A percentile compares a stretch with the other conserved stretches of the same genome.
Conservation (phyloP, 345 rosid genomes). For the Gossypium herbaceum region DNA sequence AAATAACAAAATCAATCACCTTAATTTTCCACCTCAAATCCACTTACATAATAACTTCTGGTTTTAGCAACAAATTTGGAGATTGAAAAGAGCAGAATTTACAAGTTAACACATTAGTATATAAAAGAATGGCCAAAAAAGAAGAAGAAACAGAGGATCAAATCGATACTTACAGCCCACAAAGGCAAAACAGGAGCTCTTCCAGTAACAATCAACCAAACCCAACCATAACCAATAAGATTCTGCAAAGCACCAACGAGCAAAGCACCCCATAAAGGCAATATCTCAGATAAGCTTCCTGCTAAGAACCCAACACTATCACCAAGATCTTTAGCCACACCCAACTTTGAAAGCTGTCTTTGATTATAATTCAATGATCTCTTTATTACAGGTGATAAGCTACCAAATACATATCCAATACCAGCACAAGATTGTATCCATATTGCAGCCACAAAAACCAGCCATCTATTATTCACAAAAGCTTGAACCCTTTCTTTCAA, state of each 20-base stretch:
- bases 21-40: background rate
- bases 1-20: background rate
- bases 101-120: background rate
- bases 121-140: background rate
- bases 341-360: constrained; percentile 71
- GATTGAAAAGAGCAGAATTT: background rate
- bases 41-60: background rate
- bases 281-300: constrained; percentile 73
- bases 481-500: constrained; percentile 43
- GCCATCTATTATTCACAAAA: constrained; percentile 83
- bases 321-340: constrained; percentile 97
- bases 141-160: constrained; percentile 7
- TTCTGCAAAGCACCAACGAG: constrained; percentile 90
- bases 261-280: constrained; percentile 97
- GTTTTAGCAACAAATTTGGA: background rate
- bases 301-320: constrained; percentile 96
- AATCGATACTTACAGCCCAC: constrained; percentile 79
- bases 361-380: constrained; percentile 84
- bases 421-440: constrained; percentile 99
- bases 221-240: constrained; percentile 89
- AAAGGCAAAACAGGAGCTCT: constrained; percentile 70
- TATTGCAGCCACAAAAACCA: constrained; percentile 96
- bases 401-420: constrained; percentile 85
- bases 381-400: constrained; percentile 94
- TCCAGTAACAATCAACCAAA: constrained; percentile 87